Evolutionary conservation across 1,284 basidiomycete species (phyloP).

Genomic region (Fomitopsis betulina): DNA sequence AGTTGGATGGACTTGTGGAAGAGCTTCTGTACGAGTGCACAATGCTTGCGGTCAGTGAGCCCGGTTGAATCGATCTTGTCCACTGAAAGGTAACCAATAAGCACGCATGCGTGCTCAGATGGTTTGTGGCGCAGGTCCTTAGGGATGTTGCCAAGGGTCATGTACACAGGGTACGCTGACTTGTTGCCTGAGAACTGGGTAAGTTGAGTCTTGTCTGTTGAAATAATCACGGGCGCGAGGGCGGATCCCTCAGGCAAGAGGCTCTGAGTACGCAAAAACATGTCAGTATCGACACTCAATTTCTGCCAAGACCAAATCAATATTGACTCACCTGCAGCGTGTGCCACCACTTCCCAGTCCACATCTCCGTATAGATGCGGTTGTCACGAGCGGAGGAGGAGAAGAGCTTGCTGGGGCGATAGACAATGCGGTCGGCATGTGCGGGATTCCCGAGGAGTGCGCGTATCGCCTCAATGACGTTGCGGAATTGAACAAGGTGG

Average conservation of each 20-base stretch:
- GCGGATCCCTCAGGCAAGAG: no score
- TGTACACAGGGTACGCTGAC: no score
- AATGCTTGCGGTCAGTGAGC: no score
- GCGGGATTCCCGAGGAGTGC: conserved; percentile 4
- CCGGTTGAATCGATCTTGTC: background rate
- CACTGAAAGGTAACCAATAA: background rate
- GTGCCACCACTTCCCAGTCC: conserved; percentile 1
- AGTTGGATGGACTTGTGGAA: conserved; percentile 17
- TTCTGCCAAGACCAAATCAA: no score
- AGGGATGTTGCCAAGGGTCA: no score
- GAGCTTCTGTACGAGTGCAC: background rate
- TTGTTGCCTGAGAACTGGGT: no score
- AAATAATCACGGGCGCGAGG: no score
- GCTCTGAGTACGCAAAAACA: no score
- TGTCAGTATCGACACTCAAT: no score
- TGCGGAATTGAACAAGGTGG: conserved; percentile 6
- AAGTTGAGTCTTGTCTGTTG: no score
- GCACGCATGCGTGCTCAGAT: background rate
- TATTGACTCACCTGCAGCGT: background rate
- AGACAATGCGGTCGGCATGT: conserved; percentile 2
- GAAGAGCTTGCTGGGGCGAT: conserved; percentile 2
- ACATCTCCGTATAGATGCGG: conserved; percentile 3
- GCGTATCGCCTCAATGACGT: conserved; percentile 3
- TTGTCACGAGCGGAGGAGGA: background rate
- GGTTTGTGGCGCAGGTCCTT: no score